Evolutionary conservation across 2,329 filamentous ascomycete species (phyloP), one percentile per base, ranked within the genome.

Genomic region (Claviceps humidiphila): DNA sequence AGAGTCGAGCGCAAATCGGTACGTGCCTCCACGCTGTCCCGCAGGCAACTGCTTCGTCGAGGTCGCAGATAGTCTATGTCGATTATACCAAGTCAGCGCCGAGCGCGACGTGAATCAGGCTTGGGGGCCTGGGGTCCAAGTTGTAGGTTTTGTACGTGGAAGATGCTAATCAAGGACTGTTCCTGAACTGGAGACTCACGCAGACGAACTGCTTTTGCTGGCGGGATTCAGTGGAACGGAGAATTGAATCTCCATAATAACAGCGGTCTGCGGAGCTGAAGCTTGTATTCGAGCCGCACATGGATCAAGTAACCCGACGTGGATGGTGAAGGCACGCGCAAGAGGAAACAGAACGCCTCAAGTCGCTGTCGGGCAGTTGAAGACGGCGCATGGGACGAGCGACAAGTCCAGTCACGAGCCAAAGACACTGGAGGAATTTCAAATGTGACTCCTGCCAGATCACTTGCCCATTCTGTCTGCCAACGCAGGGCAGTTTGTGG

Each of bases 191-290:
- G 14, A 11, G 17, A 58, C 63, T 63, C 55, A 67, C 64, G 52
- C 55, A 50, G 57, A 49, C 47, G 52, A 54, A n/a, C 11, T 45
- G 50, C 43, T 58, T 45, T 54, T 59, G 37, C 53, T 57, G 47
- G 56, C 58, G 45, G 53, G 53, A 45, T 58, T 60, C 14, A 67
- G 55, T 16, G 65, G 59, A 39, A 68, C 54, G n/a, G 64, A 64
- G 57, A 69, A 69, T 48, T 69, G 67, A 50, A 69, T 66, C 61
- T 69, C 67, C 67, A 69, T 69, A 39, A 45, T 47, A 38, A 30
- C 24, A n/a, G 52, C 16, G 17, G 38, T 26, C 40, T 3, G 20
- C 20, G 20, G 44, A 51, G 44, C 38, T 42, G 45, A 38, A 41
- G 22, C 24, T 42, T 43, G 20, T 34, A 40, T 20, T 9, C 8